Conservation (phyloP, 805 yeast species). For the Candida saitoana region DNA sequence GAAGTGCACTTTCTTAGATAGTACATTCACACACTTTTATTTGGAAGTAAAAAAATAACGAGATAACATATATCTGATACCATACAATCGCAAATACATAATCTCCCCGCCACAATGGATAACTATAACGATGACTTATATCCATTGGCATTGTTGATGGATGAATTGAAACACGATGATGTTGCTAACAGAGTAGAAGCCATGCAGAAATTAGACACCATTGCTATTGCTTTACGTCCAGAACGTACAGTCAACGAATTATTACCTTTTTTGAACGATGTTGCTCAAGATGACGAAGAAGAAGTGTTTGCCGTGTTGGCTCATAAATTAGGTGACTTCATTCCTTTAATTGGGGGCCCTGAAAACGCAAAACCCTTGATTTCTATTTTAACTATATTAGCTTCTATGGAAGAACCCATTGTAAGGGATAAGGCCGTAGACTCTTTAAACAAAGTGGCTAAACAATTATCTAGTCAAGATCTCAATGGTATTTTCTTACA, state of each 20-base stretch:
- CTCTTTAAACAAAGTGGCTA: constrained; percentile 69
- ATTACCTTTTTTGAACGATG: constrained; percentile 84
- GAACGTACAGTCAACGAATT: constrained; percentile 87
- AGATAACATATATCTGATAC: not conserved
- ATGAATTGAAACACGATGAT: constrained; percentile 95
- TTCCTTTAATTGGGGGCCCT: constrained; percentile 85
- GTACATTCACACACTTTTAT: not conserved
- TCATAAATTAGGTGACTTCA: constrained; percentile 80
- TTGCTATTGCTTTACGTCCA: constrained; percentile 91
- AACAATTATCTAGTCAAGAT: constrained; percentile 59
- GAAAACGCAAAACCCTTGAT: constrained; percentile 48
- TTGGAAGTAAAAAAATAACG: not conserved
- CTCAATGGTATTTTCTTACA: constrained; percentile 66
- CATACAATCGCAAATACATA: not conserved
- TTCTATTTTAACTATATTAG: constrained; percentile 72
- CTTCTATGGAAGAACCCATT: constrained; percentile 92
- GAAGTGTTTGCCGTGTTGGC: constrained; percentile 95
- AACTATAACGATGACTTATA: constrained; percentile 61
- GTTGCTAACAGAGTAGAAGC: constrained; percentile 90
- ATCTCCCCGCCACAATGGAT: constrained; percentile 20
- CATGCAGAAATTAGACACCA: constrained; percentile 89
- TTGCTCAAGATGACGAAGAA: constrained; percentile 95
- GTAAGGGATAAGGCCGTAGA: constrained; percentile 93
- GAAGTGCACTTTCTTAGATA: not conserved
- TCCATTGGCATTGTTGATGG: constrained; percentile 94